These are phyloP conservation scores for Clarkia xantiana DNA, from an alignment of 345 rosid species.

Conservation along the genomic window DNA sequence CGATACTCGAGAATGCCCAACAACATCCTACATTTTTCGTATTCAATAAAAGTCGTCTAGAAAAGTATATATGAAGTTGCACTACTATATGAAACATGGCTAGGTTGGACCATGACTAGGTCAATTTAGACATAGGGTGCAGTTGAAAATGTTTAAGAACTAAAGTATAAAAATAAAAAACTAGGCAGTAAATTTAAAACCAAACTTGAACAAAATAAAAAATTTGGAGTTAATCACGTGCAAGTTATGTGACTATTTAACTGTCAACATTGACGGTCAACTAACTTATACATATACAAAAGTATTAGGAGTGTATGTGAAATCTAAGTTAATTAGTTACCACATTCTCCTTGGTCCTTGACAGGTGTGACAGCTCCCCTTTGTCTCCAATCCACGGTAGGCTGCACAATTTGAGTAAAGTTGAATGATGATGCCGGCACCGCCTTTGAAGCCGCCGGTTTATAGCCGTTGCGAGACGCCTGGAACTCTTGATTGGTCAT, in stretches of 20 bases:
- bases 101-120: neutral
- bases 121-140: too few species aligned
- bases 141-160: too few species aligned
- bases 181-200: too few species aligned
- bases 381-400: slow-evolving; percentile 29
- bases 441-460: neutral
- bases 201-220: too few species aligned
- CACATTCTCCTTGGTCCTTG: slow-evolving; percentile 30
- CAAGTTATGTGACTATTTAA: too few species aligned
- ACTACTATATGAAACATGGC: too few species aligned
- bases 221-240: too few species aligned
- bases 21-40: slow-evolving; percentile 24
- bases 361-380: slow-evolving; percentile 27
- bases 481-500: slow-evolving; percentile 12
- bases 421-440: slow-evolving; percentile 6
- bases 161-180: too few species aligned
- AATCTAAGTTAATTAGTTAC: slow-evolving; percentile 8
- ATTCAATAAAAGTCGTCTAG: neutral
- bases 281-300: neutral
- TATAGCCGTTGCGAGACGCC: slow-evolving; percentile 3
- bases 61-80: neutral
- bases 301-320: neutral
- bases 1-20: slow-evolving; percentile 55
- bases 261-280: too few species aligned
- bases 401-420: slow-evolving; percentile 9